Conservation (phyloP, 2,329 filamentous ascomycete genomes). For the Cladosporium sp. region DNA sequence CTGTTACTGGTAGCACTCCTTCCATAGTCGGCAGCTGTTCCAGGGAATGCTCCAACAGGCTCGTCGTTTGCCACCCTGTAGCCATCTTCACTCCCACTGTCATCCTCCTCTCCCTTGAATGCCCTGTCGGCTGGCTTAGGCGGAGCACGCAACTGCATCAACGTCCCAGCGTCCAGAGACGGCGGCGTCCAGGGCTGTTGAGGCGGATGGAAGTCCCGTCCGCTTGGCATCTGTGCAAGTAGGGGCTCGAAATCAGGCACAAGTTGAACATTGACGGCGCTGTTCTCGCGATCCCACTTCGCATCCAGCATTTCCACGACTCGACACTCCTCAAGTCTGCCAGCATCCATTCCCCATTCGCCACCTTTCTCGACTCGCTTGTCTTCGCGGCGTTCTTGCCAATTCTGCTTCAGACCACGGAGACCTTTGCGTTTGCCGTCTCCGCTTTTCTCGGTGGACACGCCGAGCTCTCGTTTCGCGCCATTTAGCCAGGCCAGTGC, state of each 20-base stretch:
- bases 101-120: constrained; percentile 48
- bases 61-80: constrained; percentile 25
- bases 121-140: constrained; percentile 50
- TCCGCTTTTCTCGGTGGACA: constrained; percentile 48
- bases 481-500: constrained; percentile 85
- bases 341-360: constrained; percentile 79
- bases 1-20: constrained; percentile 33
- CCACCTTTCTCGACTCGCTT: constrained; percentile 71
- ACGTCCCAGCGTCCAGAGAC: constrained; percentile 61
- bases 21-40: constrained; percentile 37
- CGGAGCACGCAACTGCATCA: constrained; percentile 61
- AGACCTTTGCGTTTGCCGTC: constrained; percentile 57
- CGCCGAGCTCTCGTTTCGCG: constrained; percentile 72
- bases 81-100: constrained; percentile 45
- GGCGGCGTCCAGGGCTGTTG: constrained; percentile 69
- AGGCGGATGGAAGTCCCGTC: constrained; percentile 77
- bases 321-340: constrained; percentile 77
- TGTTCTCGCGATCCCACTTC: constrained; percentile 92
- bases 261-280: constrained; percentile 82
- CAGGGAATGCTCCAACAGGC: constrained; percentile 55
- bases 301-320: constrained; percentile 82
- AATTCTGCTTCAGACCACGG: constrained; percentile 69
- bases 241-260: constrained; percentile 73
- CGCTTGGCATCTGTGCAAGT: constrained; percentile 78
- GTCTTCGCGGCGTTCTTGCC: constrained; percentile 77